Conservation (phyloP, 1,284 basidiomycete species). For the Singerocomus inundabilis region DNA sequence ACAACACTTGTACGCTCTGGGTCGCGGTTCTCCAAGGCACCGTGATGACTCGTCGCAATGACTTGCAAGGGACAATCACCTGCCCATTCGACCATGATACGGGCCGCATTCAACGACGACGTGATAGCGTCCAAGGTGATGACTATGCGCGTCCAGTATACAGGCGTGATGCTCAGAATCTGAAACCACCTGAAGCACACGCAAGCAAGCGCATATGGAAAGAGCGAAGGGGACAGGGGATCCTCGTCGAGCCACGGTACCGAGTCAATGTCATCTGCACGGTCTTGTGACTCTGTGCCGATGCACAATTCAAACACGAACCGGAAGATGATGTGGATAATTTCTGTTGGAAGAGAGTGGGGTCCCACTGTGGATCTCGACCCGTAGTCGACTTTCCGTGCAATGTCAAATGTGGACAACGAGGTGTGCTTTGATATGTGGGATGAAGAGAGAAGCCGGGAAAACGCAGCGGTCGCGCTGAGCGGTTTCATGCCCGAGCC, state of each 20-base stretch:
- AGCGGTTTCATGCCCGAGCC: neutral
- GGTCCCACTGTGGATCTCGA: neutral
- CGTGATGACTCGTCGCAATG: slow-evolving; percentile 10
- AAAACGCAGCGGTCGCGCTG: slow-evolving; percentile 11
- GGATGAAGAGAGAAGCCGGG: slow-evolving; percentile 2
- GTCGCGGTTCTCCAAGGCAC: neutral
- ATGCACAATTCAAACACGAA: slow-evolving; percentile 11
- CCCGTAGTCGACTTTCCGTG: neutral
- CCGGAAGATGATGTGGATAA: slow-evolving; percentile 12
- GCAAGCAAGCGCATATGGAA: slow-evolving; percentile 13
- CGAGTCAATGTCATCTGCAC: neutral
- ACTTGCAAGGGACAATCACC: slow-evolving; percentile 5
- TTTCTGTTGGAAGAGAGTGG: slow-evolving; percentile 10
- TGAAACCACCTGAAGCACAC: slow-evolving; percentile 13
- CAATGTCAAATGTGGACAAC: neutral
- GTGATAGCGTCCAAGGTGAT: slow-evolving; percentile 7
- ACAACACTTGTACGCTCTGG: slow-evolving; percentile 5
- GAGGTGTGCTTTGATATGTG: no score
- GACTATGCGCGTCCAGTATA: slow-evolving; percentile 15
- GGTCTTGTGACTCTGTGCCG: neutral
- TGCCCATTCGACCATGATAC: slow-evolving; percentile 5
- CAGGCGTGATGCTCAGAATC: slow-evolving; percentile 3
- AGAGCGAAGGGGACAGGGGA: slow-evolving; percentile 12
- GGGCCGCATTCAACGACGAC: neutral
- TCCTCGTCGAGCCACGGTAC: slow-evolving; percentile 9